Base-by-base conservation (phyloP, 371 early-diverging fungal genomes). In the Actinomortierella wolfii region DNA sequence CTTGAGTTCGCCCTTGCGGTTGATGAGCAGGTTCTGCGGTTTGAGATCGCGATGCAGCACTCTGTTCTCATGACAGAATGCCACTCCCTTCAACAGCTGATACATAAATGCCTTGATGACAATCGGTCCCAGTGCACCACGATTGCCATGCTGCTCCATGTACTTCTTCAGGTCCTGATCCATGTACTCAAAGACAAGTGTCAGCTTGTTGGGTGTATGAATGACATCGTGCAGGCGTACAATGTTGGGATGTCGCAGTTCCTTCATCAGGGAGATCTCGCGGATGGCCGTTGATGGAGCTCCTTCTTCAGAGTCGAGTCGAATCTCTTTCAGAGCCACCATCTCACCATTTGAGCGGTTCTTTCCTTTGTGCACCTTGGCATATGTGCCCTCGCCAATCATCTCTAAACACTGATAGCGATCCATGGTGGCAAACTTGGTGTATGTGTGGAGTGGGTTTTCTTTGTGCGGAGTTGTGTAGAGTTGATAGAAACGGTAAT, bases 351-450 rank as follows among this genome's bases (percentile, higher is more conserved):
- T 93, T 15, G 86, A 76, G 66, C 89, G 86, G 68, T 89, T 91
- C 80, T 91, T 86, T 64, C 97, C 99, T 83, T 97, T 99, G 86
- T 91, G 99, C n/a, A 99, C 99, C 7, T 94, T 96, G n/a, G 98
- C 99, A 74, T 99, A 99, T 25, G 99, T 99, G 39, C 99, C 99
- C 83, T 98, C 98, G 44, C 98, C 98, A 55, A 99, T 86, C 80
- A 97, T 96, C 75, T 96, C 96, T 45, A 70, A 61, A 45, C 57
- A 53, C 54, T 70, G 71, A 47, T 70, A 70, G 25, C 71, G 65
- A 26, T 70, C 71, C 71, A 70, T 68, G 21, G 23, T 50, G 29
- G 18, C n/a, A n/a, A n/a, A n/a, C 8, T 20, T 9, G 29, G 24
- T 46, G 17, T 25, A 18, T 47, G 48, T 24, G 26, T 18, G 21